These are phyloP conservation scores for Brassica balearica DNA, from an alignment of 441 rosid species.

Conservation along the genomic window DNA sequence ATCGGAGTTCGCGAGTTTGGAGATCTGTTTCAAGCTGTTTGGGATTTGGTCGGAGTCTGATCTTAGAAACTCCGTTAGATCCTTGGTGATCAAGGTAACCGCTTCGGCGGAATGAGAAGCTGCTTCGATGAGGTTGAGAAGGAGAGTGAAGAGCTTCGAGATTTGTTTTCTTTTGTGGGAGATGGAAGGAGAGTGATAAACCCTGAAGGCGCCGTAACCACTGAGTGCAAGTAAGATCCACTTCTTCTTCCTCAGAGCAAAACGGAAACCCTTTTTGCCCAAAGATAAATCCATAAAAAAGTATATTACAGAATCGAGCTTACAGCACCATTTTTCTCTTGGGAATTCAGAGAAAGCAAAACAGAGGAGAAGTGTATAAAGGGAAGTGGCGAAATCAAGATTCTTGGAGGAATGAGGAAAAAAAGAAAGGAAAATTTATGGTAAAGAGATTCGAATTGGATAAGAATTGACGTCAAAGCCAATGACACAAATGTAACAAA, in stretches of 20 bases:
- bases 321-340: not conserved
- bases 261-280: conserved; percentile 41
- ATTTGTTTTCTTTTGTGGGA: conserved; percentile 56
- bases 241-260: conserved; percentile 56
- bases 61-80: conserved; percentile 59
- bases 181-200: conserved; percentile 47
- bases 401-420: conserved; percentile 11
- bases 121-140: conserved; percentile 62
- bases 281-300: conserved; percentile 42
- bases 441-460: conserved; percentile 28
- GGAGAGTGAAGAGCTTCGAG: conserved; percentile 54
- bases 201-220: conserved; percentile 66
- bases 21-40: conserved; percentile 73
- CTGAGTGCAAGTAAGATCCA: conserved; percentile 55
- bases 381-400: conserved; percentile 12
- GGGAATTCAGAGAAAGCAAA: conserved; percentile 3
- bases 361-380: conserved; percentile 25
- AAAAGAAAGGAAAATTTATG: not conserved
- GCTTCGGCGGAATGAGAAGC: conserved; percentile 65
- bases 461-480: conserved; percentile 45
- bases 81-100: conserved; percentile 54
- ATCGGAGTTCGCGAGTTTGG: conserved; percentile 60
- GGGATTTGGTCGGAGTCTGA: conserved; percentile 81
- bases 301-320: not conserved
- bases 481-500: conserved; percentile 33